These are phyloP conservation scores for Beverwykella pulmonaria DNA, from an alignment of 495 filamentous ascomycete genomes.

Conservation along the genomic window DNA sequence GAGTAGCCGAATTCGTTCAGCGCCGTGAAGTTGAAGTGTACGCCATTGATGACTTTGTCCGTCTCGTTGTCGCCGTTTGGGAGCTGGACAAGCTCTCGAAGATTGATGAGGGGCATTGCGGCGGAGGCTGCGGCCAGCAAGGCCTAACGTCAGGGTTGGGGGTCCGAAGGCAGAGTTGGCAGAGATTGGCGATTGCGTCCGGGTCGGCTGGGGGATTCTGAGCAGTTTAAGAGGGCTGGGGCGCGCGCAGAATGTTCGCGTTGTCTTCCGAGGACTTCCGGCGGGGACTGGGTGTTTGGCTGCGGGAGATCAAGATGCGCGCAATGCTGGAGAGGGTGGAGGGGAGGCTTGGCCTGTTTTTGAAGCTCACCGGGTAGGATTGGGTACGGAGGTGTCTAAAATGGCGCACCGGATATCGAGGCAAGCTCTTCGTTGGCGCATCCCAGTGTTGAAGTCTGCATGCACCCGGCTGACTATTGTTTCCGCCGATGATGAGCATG, in stretches of 20 bases:
- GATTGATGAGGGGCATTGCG: constrained; percentile 42
- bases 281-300: neutral
- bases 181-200: neutral
- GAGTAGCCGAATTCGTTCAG: constrained; percentile 65
- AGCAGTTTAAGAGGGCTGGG: neutral
- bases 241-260: neutral
- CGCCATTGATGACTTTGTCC: constrained; percentile 59
- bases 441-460: neutral
- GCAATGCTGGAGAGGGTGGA: neutral
- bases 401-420: constrained; percentile 19
- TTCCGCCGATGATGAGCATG: neutral
- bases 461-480: neutral
- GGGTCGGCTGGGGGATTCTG: neutral
- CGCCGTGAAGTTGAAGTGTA: constrained; percentile 66
- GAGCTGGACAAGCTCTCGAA: constrained; percentile 55
- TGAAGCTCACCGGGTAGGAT: constrained; percentile 8
- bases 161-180: neutral
- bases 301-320: constrained; percentile 4
- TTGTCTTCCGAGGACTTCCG: constrained; percentile 25
- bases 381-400: constrained; percentile 11
- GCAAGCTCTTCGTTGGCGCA: constrained; percentile 13
- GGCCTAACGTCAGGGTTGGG: neutral
- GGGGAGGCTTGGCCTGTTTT: constrained; percentile 1
- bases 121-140: neutral
- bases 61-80: constrained; percentile 58